These are phyloP conservation scores for Citrullus mucosospermus DNA, from an alignment of 306 rosid species.

Conservation along the genomic window DNA sequence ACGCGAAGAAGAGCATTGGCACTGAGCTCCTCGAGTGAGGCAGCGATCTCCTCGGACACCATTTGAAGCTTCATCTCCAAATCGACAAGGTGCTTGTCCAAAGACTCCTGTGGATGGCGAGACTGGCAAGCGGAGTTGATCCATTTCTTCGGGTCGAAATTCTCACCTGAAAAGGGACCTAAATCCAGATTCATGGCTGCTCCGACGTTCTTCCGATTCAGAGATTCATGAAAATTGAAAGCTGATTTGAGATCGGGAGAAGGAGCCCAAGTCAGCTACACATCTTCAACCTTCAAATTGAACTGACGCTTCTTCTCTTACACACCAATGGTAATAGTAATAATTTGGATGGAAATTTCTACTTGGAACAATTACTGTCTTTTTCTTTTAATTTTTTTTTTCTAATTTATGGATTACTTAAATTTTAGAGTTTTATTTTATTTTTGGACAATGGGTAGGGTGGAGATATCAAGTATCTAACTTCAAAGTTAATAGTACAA, in stretches of 20 bases:
- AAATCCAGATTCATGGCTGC: conserved; percentile 73
- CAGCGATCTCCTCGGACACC: conserved; percentile 84
- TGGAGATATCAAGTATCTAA: too few relatives aligned
- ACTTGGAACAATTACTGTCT: neutral
- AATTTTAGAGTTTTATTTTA: too few relatives aligned
- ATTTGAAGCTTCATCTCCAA: conserved; percentile 94
- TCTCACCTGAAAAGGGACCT: conserved; percentile 75
- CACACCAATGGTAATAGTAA: neutral
- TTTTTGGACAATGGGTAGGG: too few relatives aligned
- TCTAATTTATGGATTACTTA: neutral
- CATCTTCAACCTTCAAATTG: neutral
- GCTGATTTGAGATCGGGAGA: neutral
- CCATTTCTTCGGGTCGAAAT: conserved; percentile 90
- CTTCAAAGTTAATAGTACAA: too few relatives aligned
- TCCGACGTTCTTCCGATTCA: neutral
- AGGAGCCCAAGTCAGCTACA: neutral
- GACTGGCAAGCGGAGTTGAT: conserved; percentile 75
- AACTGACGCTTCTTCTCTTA: neutral
- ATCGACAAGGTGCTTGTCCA: conserved; percentile 79
- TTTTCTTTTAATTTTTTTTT: too few relatives aligned
- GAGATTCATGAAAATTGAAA: neutral
- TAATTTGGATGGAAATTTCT: neutral
- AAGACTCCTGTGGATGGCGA: conserved; percentile 75
- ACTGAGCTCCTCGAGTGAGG: conserved; percentile 91
- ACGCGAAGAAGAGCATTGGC: conserved; percentile 82